A percentile compares a stretch with the other conserved stretches of the same genome.
Conservation (phyloP, 768 basidiomycete genomes). For the Termitomyces sp. region DNA sequence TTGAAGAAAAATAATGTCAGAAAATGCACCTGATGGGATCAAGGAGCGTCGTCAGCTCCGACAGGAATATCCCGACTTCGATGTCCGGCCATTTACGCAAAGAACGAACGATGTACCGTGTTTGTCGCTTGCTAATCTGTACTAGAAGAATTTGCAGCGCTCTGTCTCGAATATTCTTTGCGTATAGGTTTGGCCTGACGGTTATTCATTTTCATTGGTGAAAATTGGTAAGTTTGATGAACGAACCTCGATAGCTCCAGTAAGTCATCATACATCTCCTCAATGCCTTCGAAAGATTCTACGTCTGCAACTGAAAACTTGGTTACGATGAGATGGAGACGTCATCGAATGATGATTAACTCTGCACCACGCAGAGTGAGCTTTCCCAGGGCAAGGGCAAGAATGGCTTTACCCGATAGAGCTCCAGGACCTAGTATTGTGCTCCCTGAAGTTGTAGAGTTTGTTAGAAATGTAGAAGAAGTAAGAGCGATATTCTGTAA, state of each 20-base stretch:
- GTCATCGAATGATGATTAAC: not conserved
- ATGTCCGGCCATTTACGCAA: not conserved
- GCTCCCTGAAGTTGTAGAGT: not conserved
- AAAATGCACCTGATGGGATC: not conserved
- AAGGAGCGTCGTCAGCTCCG: not conserved
- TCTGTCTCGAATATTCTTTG: not conserved
- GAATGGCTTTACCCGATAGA: not conserved
- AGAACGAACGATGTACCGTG: not conserved
- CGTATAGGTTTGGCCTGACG: not conserved
- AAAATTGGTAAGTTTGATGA: not conserved
- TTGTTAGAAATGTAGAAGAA: not conserved
- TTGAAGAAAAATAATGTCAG: not conserved
- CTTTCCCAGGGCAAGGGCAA: not conserved
- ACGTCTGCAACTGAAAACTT: not conserved
- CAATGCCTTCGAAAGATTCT: not conserved
- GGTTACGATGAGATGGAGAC: not conserved
- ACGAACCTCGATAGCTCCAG: not conserved
- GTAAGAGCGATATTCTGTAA: not conserved
- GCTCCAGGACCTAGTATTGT: not conserved
- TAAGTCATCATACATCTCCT: not conserved
- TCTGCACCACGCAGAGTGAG: not conserved
- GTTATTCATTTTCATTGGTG: not conserved
- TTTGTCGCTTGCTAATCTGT: not conserved
- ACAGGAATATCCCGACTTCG: not conserved
- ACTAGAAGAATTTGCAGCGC: not conserved